A percentile compares a stretch with the other conserved stretches of the same genome.
Evolutionary conservation across 345 rosid genomes (phyloP).

Genomic region (Hibiscus trionum): DNA sequence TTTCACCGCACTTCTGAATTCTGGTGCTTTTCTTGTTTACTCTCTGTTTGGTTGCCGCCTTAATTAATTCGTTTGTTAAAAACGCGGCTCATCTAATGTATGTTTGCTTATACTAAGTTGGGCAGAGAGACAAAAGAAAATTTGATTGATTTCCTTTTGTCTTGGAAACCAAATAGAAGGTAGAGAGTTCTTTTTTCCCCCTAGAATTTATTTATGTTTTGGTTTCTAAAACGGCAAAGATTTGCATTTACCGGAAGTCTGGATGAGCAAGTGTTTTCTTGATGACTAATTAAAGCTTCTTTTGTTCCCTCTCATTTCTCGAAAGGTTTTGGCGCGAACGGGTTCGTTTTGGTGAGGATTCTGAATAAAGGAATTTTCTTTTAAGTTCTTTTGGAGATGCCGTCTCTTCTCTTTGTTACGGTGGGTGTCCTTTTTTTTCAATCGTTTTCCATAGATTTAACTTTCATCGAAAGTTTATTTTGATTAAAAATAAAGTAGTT

Average conservation of each 20-base stretch:
- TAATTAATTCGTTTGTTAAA: too few relatives aligned
- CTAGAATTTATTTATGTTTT: neutral
- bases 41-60: too few relatives aligned
- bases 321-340: constrained; percentile 47
- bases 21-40: too few relatives aligned
- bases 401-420: constrained; percentile 36
- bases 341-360: constrained; percentile 75
- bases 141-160: too few relatives aligned
- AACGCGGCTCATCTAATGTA: too few relatives aligned
- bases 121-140: too few relatives aligned
- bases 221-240: neutral
- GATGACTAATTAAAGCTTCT: constrained; percentile 25
- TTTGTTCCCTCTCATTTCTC: constrained; percentile 2
- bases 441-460: neutral
- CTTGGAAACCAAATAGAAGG: too few relatives aligned
- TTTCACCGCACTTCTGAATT: too few relatives aligned
- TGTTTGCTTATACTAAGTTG: too few relatives aligned
- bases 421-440: constrained; percentile 37
- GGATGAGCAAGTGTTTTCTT: constrained; percentile 15
- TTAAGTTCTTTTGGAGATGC: constrained; percentile 42
- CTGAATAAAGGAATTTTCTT: constrained; percentile 52
- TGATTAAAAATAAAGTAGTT: neutral
- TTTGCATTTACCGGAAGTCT: neutral
- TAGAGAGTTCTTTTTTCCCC: neutral
- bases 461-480: neutral